A percentile compares a stretch with the other conserved stretches of the same genome.
Conservation (phyloP, 208 protist genomes). For the Acanthamoeba healyi region DNA sequence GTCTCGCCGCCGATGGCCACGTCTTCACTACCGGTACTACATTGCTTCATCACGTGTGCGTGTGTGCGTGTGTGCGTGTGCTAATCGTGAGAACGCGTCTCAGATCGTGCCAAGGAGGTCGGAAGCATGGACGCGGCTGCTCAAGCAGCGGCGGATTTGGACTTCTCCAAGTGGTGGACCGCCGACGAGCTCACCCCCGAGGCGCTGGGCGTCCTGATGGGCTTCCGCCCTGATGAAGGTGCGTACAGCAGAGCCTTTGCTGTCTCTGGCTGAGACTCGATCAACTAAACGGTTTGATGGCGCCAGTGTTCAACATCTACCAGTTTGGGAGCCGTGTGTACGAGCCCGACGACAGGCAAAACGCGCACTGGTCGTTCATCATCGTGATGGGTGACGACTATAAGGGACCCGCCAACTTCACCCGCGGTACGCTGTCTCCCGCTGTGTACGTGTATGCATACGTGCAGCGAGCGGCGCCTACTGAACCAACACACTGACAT, state of each 20-base stretch:
- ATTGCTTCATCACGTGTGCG: background rate
- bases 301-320: conserved; percentile 25
- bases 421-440: background rate
- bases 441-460: too few species aligned
- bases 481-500: too few species aligned
- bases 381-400: background rate
- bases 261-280: background rate
- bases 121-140: background rate
- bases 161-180: conserved; percentile 60
- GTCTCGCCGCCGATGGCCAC: conserved; percentile 8
- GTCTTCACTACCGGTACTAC: conserved; percentile 4
- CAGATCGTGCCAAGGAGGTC: background rate
- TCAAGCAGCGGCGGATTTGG: background rate
- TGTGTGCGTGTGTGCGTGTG: background rate
- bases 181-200: conserved; percentile 3
- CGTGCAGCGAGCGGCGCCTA: too few species aligned
- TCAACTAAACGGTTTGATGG: background rate
- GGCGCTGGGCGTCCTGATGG: background rate
- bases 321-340: conserved; percentile 57
- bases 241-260: background rate
- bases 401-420: conserved; percentile 42
- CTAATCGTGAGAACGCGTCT: background rate
- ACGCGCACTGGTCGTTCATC: conserved; percentile 42
- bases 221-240: conserved; percentile 45
- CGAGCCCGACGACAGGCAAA: background rate